Base-by-base conservation (phyloP, 257 asterid genomes). In the Rhazya stricta region DNA sequence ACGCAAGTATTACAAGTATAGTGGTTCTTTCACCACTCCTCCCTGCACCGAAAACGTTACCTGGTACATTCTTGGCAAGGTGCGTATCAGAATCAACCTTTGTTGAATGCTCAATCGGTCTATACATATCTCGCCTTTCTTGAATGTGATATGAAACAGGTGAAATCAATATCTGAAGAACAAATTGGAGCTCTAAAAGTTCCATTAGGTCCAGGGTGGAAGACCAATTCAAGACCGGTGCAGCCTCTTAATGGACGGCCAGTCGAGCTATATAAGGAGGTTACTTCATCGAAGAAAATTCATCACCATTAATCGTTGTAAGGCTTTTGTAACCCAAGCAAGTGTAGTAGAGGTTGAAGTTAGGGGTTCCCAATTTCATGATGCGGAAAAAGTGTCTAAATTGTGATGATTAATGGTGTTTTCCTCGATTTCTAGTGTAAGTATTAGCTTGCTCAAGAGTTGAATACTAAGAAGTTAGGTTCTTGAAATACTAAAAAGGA, bases 1-100 rank as follows among this genome's bases (percentile, higher is more conserved):
- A 71, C 90, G 80, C 79, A 89, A 87, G 79, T 93, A 93, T 66
- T 91, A 87, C 67, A 84, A 83, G 80, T 93, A 93, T 61, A 18
- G 37, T 66, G 97, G 98, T 54, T 91, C 98, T 53, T 83, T 89
- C 75, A 87, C 96, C 72, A 87, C 93, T 16, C 98, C 98, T 57
- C 97, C 97, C 6, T 93, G 98, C 85, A 72, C 88, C 9, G 88
- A 93, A 76, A 71, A 75, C 78, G 93, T 92, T 63, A 73, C 81
- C 36, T 91, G 94, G 96, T 43, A 80, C 88, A 81, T 92, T 81
- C 81, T 91, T 41, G 88, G 81, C 79, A 87, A 84, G 91, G 96
- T 89, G 74, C 1, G 43, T 36, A 34, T 34, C 13, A 16, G 34
- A n/a, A n/a, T n/a, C n/a, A n/a, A n/a, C n/a, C n/a, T n/a, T n/a